Evolutionary conservation across 1,284 basidiomycete genomes (phyloP).

Genomic region (Phlebopus sp.): DNA sequence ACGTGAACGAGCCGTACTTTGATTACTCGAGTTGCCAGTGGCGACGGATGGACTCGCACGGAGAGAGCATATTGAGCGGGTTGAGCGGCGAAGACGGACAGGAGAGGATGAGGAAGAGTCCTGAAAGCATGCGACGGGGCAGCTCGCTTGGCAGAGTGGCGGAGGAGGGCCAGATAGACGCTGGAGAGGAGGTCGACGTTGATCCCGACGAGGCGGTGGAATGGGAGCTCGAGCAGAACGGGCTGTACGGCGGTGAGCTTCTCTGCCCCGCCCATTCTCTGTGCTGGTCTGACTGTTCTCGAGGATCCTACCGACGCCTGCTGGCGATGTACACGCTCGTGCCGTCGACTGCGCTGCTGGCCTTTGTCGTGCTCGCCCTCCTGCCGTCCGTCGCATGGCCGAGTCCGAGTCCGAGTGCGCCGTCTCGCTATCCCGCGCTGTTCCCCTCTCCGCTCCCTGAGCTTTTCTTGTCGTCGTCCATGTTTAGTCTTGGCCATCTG

Average conservation of each 20-base stretch:
- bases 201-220: slow-evolving; percentile 42
- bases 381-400: slow-evolving; percentile 50
- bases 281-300: neutral
- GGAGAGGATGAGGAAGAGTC: slow-evolving; percentile 25
- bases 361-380: slow-evolving; percentile 47
- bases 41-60: slow-evolving; percentile 31
- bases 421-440: slow-evolving; percentile 41
- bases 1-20: slow-evolving; percentile 17
- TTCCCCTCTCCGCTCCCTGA: slow-evolving; percentile 61
- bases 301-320: slow-evolving; percentile 61
- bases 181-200: slow-evolving; percentile 16
- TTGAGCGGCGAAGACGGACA: slow-evolving; percentile 25
- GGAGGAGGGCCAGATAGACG: slow-evolving; percentile 40
- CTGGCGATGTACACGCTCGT: slow-evolving; percentile 54
- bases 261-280: neutral
- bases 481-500: slow-evolving; percentile 60
- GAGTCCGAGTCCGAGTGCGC: slow-evolving; percentile 24
- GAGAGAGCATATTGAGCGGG: slow-evolving; percentile 32
- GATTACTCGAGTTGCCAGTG: slow-evolving; percentile 21
- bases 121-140: slow-evolving; percentile 34
- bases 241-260: slow-evolving; percentile 56
- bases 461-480: slow-evolving; percentile 51
- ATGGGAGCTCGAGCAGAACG: slow-evolving; percentile 54
- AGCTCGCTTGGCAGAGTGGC: slow-evolving; percentile 41
- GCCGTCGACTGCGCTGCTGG: slow-evolving; percentile 48